Base-by-base conservation (phyloP, 306 rosid genomes). In the Quercus rubra region DNA sequence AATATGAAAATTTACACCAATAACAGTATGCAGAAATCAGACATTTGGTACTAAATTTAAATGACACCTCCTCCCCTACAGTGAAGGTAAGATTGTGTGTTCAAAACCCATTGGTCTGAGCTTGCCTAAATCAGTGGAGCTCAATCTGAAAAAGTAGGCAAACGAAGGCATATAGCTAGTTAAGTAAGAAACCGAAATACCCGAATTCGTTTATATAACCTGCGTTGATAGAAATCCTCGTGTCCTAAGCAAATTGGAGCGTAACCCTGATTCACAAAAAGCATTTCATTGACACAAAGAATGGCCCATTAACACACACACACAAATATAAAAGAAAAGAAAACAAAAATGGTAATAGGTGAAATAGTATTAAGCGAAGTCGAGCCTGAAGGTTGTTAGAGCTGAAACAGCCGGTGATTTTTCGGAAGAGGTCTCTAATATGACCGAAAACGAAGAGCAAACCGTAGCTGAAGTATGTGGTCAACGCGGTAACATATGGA, bases 381-480 rank as follows among this genome's bases (percentile, higher is more conserved):
- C 46, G 1, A 41, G 46, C 97, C 92, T 93, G 94, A 57, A 93
- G 89, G 82, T 87, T 89, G 70, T 84, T 91, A 46, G 86, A 56
- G 70, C 84, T 82, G 84, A 81, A 88, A 91, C 94, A 87, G 79
- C 88, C 96, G 66, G 83, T 35, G 78, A 91, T 33, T 77, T 89
- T 89, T 15, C 96, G 68, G 90, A 87, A 91, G 86, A 91, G 87
- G 83, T 93, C 97, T 61, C 97, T 73, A 86, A 93, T 71, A 77
- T 93, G 96, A 43, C 97, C 97, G 30, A 93, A 93, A 41, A 84
- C 92, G 79, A 93, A 91, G 77, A 93, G 96, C 70, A 93, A 74
- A 43, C 91, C 97, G 59, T 93, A 93, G 86, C 97, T 93, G 87
- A 93, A 93, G 89, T 91, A 93, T 72, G 97, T 93, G 71, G 92